Evolutionary conservation across 2,329 filamentous ascomycete genomes (phyloP), one percentile per base, ranked within the genome.

Genomic region (Bipolaris bicolor): DNA sequence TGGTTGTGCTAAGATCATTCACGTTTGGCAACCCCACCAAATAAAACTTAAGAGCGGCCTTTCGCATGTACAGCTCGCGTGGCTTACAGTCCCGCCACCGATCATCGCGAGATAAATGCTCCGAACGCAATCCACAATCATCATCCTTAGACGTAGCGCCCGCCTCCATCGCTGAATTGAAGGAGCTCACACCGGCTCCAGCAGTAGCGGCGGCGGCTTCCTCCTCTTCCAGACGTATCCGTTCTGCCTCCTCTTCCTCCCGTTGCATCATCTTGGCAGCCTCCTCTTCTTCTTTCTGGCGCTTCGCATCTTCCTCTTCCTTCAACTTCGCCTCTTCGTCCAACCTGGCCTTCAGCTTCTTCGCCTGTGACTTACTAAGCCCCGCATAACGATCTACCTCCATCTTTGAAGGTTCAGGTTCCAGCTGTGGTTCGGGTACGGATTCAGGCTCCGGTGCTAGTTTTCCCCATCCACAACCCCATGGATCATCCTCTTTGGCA

Each of bases 401-500:
- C 15, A 73, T 71, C 58, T 77, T 77, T 24, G 79, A 76, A 3
- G 76, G 73, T 46, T 72, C 72, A 31, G 67, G 66, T 44, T 72
- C 65, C 3, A 37, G 31, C 10, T 7, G 20, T 20, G 20, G 20
- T 20, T 20, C 20, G 20, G 20, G 20, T 20, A 20, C 20, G 3
- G 20, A 20, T 20, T 20, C 20, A 20, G 20, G 20, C 20, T 20
- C 20, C 20, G 20, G 20, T 20, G 20, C 20, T 20, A 20, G 20
- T 20, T 20, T 20, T 20, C 3, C 20, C 20, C 20, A 20, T 20
- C 20, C 20, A 20, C 20, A 20, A 20, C 20, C 20, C 20, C 20
- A 20, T 20, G 20, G 20, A 20, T 20, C 20, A 20, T 20, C 20
- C 20, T 20, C 20, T 20, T 20, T 20, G 20, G 20, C 20, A 20